phyloP scores from a whole-genome alignment of 345 rosid species.

The Microthlaspi erraticum region DNA sequence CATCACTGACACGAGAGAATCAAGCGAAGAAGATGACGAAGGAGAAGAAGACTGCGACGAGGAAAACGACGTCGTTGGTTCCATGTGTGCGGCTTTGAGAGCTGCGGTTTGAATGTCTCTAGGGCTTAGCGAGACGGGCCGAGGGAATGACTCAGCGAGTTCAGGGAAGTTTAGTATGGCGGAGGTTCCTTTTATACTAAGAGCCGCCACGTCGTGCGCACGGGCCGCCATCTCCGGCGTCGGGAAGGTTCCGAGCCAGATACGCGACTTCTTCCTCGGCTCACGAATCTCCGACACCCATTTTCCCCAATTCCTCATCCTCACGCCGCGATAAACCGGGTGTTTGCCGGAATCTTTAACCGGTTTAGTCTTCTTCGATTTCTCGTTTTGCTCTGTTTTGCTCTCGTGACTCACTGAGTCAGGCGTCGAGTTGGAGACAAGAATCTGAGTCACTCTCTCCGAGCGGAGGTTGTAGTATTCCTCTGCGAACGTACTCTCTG shows the following conservation, averaged over 20 bases:
- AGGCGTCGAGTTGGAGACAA: slow-evolving; percentile 20
- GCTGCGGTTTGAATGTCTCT: slow-evolving; percentile 94
- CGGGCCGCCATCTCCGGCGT: slow-evolving; percentile 99
- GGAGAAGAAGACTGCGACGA: slow-evolving; percentile 8
- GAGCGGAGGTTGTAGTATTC: slow-evolving; percentile 28
- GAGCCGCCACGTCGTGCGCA: slow-evolving; percentile 93
- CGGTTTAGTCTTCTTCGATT: slow-evolving; percentile 47
- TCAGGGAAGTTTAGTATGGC: slow-evolving; percentile 93
- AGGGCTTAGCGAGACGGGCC: slow-evolving; percentile 74
- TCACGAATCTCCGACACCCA: slow-evolving; percentile 98
- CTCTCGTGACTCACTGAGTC: slow-evolving; percentile 16
- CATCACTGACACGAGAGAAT: slow-evolving; percentile 57
- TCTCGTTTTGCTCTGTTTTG: slow-evolving; percentile 27
- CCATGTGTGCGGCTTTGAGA: slow-evolving; percentile 86
- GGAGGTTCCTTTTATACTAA: slow-evolving; percentile 77
- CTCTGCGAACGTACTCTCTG: slow-evolving; percentile 13
- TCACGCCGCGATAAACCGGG: slow-evolving; percentile 79
- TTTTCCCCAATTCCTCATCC: slow-evolving; percentile 97
- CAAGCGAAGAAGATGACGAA: slow-evolving; percentile 39
- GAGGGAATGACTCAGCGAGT: slow-evolving; percentile 67
- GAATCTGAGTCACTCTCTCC: slow-evolving; percentile 19
- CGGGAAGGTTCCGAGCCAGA: slow-evolving; percentile 93
- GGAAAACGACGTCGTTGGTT: slow-evolving; percentile 42
- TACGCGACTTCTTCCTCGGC: slow-evolving; percentile 90
- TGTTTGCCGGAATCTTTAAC: slow-evolving; percentile 67